A percentile compares a stretch with the other conserved stretches of the same genome.
These are phyloP conservation scores for Prunus campanulata DNA, from an alignment of 306 rosid species.

Conservation along the genomic window DNA sequence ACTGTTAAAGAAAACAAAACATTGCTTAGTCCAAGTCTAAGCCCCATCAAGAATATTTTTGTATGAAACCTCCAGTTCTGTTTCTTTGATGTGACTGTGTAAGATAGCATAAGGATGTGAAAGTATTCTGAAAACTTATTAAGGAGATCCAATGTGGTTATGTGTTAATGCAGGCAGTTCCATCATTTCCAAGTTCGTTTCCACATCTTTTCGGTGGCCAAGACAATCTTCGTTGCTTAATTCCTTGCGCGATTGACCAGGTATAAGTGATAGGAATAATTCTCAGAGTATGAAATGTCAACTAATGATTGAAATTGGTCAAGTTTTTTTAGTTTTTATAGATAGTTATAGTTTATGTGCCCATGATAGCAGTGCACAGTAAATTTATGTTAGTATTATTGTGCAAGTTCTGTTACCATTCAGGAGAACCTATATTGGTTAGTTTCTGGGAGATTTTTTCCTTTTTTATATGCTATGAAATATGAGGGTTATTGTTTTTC, in stretches of 20 bases:
- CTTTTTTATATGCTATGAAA: not conserved
- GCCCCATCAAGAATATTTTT: not conserved
- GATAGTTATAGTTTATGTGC: too few relatives aligned
- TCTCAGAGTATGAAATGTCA: not conserved
- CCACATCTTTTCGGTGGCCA: constrained; percentile 86
- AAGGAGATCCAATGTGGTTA: constrained; percentile 25
- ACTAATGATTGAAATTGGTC: not conserved
- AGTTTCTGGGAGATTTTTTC: too few relatives aligned
- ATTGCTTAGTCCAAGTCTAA: not conserved
- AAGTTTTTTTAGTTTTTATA: not conserved
- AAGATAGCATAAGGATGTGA: not conserved
- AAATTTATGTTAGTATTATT: too few relatives aligned
- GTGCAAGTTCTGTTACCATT: too few relatives aligned
- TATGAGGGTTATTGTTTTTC: not conserved
- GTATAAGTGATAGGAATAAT: constrained; percentile 28
- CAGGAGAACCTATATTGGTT: too few relatives aligned
- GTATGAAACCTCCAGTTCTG: not conserved
- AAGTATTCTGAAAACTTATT: not conserved
- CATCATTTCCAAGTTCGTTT: constrained; percentile 97
- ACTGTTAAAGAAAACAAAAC: not conserved
- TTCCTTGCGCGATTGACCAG: constrained; percentile 99
- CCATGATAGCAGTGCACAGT: too few relatives aligned
- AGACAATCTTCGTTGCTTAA: constrained; percentile 76
- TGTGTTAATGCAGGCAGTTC: constrained; percentile 75
- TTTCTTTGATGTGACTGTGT: not conserved